These are phyloP conservation scores for Mollisiaceae sp. DNA, from an alignment of 2,329 filamentous ascomycete species.

Conservation along the genomic window DNA sequence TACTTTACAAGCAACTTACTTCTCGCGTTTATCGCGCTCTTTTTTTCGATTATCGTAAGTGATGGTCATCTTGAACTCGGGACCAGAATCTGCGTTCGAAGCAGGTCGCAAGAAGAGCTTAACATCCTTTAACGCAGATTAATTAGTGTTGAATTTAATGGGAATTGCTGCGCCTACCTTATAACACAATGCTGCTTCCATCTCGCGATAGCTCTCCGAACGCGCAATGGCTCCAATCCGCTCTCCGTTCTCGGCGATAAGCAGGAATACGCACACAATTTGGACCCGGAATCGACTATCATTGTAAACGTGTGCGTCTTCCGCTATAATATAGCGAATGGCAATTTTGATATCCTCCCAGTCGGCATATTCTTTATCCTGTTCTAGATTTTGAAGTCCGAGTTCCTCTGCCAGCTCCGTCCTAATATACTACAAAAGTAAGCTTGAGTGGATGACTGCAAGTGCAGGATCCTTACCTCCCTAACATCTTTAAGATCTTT, in stretches of 20 bases:
- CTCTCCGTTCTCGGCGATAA: constrained; percentile 5
- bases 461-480: not conserved
- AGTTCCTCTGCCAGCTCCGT: not conserved
- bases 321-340: not conserved
- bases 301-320: not conserved
- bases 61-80: not conserved
- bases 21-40: not conserved
- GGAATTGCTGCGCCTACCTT: not conserved
- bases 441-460: not conserved
- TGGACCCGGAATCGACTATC: not conserved
- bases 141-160: not conserved
- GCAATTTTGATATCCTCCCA: not conserved
- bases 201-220: not conserved
- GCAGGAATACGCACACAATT: not conserved
- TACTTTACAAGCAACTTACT: not conserved
- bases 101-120: not conserved
- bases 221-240: not conserved
- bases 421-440: not conserved
- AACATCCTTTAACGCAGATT: not conserved
- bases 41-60: constrained; percentile 2
- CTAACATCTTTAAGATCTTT: not conserved
- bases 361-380: not conserved
- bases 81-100: not conserved
- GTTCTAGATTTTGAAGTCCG: not conserved
- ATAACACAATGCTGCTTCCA: not conserved